Evolutionary conservation across 495 filamentous ascomycete species (phyloP).

Genomic region (Hypoxylon crocopeplum): DNA sequence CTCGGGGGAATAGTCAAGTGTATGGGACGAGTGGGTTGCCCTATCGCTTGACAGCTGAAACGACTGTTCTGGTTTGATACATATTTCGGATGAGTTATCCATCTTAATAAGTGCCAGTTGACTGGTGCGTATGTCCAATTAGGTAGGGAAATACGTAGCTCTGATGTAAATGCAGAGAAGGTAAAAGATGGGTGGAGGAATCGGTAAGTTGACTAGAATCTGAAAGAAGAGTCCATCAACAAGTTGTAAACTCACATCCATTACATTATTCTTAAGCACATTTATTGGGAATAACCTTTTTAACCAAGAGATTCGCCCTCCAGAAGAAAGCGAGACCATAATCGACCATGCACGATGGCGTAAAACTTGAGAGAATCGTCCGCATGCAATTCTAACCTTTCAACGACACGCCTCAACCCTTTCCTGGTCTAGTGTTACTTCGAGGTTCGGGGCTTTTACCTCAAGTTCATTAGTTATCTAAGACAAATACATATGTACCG

Average conservation of each 20-base stretch:
- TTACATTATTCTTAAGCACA: not conserved
- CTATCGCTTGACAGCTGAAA: not conserved
- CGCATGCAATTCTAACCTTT: not conserved
- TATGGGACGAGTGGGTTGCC: conserved; percentile 1
- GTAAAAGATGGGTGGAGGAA: not conserved
- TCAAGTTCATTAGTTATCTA: not conserved
- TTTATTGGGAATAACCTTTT: too few species aligned
- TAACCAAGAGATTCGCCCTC: too few species aligned
- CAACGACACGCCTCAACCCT: not conserved
- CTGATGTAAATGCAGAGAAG: conserved; percentile 2
- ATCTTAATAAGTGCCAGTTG: conserved; percentile 24
- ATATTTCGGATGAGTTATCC: conserved; percentile 10
- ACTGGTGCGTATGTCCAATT: too few species aligned
- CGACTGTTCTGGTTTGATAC: conserved; percentile 7
- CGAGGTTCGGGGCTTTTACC: not conserved
- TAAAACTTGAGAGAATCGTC: not conserved
- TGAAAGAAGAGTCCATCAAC: not conserved
- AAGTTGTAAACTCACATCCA: not conserved
- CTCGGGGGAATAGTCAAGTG: not conserved
- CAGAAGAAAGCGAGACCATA: too few species aligned
- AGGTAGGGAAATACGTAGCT: not conserved
- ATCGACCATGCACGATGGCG: conserved; percentile 19
- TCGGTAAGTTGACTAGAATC: not conserved
- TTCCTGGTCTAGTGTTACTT: not conserved
- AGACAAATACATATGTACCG: not conserved